Base-by-base conservation (phyloP, 306 rosid species). In the Dicorynia guianensis region DNA sequence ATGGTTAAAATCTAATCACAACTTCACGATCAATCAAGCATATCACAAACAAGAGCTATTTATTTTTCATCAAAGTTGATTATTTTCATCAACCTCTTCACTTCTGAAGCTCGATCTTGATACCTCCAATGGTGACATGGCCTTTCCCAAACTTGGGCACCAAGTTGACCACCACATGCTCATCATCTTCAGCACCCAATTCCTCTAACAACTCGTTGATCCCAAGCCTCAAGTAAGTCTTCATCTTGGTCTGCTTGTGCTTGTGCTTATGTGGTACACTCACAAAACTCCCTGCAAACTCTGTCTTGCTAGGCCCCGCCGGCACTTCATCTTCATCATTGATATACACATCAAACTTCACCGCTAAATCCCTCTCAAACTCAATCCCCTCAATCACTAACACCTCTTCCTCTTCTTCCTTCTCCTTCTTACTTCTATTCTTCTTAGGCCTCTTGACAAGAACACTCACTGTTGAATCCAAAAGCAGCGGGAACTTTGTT, bases 251-350 rank as follows among this genome's bases (percentile, higher is more conserved):
- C 4, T 38, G 48, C 42, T 20, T 47, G 20, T 25, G 71, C 72
- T 58, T 76, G 59, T 89, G 67, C n/a, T 58, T 44, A 54, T 61
- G 96, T 0, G 80, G 88, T 43, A 89, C 81, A 17, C 76, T 89
- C 76, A 93, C 93, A 75, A 90, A 90, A 67, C 91, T 89, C 0
- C 95, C 96, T 0, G 91, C 93, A 71, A 84, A 93, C 78, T 93
- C 95, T 0, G 83, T 76, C 43, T 81, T 63, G 25, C 54, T 83
- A 0, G 89, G 84, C 1, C 72, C 81, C 25, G 79, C 86, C 0
- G 77, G 82, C 19, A 9, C 25, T 18, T 83, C 96, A 35, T 90
- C 89, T 48, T 90, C 87, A 40, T 88, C 91, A 33, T 93, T 71
- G 30, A 93, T 54, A 42, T 65, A 90, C 40, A 93, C 91, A 18